Conservation (phyloP, 768 basidiomycete species). For the Leccinum longicurvipes region DNA sequence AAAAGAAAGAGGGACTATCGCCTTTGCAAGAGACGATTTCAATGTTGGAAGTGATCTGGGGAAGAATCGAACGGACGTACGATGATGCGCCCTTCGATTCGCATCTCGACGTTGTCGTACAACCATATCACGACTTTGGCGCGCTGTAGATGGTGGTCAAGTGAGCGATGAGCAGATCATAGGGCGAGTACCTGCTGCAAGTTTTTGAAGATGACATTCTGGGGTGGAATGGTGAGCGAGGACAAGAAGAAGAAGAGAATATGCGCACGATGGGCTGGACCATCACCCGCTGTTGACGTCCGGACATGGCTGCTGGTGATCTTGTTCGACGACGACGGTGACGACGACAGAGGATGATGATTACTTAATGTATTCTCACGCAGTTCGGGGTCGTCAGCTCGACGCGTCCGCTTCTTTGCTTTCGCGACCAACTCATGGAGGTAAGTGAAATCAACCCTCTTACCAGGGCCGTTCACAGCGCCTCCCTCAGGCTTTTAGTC, state of each 20-base stretch:
- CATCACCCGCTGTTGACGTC: slow-evolving; percentile 95
- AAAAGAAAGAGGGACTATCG: slow-evolving; percentile 19
- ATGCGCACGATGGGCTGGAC: slow-evolving; percentile 99
- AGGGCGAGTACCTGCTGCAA: slow-evolving; percentile 66
- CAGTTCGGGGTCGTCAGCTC: neutral
- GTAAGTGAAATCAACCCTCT: slow-evolving; percentile 6
- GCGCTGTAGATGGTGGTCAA: slow-evolving; percentile 46
- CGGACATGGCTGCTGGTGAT: slow-evolving; percentile 64
- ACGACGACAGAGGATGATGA: slow-evolving; percentile 1
- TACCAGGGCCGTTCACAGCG: slow-evolving; percentile 7
- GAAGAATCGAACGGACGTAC: slow-evolving; percentile 51
- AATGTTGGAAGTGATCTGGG: slow-evolving; percentile 35
- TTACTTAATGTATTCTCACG: slow-evolving; percentile 28
- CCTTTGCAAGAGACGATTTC: slow-evolving; percentile 38
- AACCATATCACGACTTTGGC: slow-evolving; percentile 89
- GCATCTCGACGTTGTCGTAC: slow-evolving; percentile 95
- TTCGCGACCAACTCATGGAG: slow-evolving; percentile 30
- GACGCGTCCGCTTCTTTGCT: slow-evolving; percentile 19
- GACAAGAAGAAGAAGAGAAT: slow-evolving; percentile 32
- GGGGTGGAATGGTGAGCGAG: slow-evolving; percentile 5
- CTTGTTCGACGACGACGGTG: slow-evolving; percentile 8
- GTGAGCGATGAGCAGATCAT: slow-evolving; percentile 10
- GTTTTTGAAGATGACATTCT: slow-evolving; percentile 99
- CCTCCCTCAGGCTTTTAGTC: slow-evolving; percentile 61
- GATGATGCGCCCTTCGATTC: slow-evolving; percentile 93